Base-by-base conservation (phyloP, 2,329 filamentous ascomycete genomes). In the Colletotrichum sojae region DNA sequence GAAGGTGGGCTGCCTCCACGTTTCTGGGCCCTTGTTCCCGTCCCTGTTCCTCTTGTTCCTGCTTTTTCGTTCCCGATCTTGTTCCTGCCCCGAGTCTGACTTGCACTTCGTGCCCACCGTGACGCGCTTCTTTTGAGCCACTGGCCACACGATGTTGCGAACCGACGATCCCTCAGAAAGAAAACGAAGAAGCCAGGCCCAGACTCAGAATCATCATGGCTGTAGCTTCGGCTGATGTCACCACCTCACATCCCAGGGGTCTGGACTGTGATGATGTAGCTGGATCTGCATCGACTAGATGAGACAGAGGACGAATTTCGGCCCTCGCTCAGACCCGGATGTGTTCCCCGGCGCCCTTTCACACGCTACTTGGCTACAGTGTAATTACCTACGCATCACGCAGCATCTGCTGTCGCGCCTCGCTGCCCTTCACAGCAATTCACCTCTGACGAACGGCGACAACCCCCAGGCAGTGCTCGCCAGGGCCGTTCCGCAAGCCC, bases 401-500 rank as follows among this genome's bases (percentile, higher is more conserved):
- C 31, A 10, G 10, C 31, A 36, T 36, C 31, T 31, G 31, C 45
- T n/a, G 46, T 57, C 64, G 39, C 64, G 59, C 13, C 12, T 56
- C 64, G 39, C 64, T 65, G n/a, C 12, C 36, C 27, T 65, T 31
- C 62, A 60, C 61, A 51, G 57, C 62, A 62, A 54, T 51, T 52
- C 48, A 51, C 55, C 40, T 36, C 40, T 40, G 43, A 56, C 49
- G 45, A 54, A 58, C 36, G 51, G 45, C 39, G 12, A 55, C 22
- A 39, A 13, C 13, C 15, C 48, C 43, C 31, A 51, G 43, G 39
- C 46, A 46, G 46, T 43, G 43, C 62, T 66, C 51, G 13, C 20
- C 55, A 69, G 55, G 66, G 49, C 55, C 66, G 55, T 69, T 60
- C 66, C 66, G 66, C 51, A 59, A 31, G n/a, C 61, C 62, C 61